Conservation (phyloP, 768 basidiomycete genomes). For the Hemileccinum impolitum region DNA sequence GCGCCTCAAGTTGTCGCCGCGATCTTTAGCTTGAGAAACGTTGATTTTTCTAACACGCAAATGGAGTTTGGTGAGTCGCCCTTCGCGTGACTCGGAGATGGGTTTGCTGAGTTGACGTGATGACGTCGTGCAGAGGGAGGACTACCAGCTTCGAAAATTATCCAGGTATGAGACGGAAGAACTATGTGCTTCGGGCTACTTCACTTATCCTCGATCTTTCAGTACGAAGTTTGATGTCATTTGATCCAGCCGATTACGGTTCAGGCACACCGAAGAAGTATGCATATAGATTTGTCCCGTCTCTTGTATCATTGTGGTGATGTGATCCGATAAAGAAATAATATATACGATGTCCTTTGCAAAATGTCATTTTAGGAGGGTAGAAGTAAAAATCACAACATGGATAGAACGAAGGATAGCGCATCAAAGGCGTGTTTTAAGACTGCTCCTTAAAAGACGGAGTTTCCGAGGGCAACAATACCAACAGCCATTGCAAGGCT, state of each 20-base stretch:
- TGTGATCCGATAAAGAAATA: background rate
- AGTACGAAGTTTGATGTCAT: constrained; percentile 21
- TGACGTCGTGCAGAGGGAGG: constrained; percentile 5
- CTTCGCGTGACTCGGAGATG: background rate
- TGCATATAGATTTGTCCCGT: background rate
- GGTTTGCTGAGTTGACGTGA: background rate
- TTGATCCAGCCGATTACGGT: constrained; percentile 10
- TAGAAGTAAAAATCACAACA: background rate
- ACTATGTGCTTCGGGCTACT: background rate
- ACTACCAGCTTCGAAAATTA: constrained; percentile 15
- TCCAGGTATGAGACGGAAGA: constrained; percentile 15
- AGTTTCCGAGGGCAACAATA: background rate
- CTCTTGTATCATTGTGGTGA: too few species aligned
- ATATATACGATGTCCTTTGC: too few species aligned
- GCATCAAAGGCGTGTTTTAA: background rate
- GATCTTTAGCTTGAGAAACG: constrained; percentile 42
- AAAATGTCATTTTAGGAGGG: too few species aligned
- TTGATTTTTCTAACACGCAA: constrained; percentile 16
- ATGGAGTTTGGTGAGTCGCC: constrained; percentile 13
- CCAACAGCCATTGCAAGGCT: constrained; percentile 9
- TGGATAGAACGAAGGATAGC: background rate
- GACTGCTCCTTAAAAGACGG: background rate
- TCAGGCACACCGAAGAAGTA: too few species aligned
- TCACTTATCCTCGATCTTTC: background rate
- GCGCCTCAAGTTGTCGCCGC: constrained; percentile 42